phyloP scores from a whole-genome alignment of 805 yeast species.

The Starmerella sirachaensis region DNA sequence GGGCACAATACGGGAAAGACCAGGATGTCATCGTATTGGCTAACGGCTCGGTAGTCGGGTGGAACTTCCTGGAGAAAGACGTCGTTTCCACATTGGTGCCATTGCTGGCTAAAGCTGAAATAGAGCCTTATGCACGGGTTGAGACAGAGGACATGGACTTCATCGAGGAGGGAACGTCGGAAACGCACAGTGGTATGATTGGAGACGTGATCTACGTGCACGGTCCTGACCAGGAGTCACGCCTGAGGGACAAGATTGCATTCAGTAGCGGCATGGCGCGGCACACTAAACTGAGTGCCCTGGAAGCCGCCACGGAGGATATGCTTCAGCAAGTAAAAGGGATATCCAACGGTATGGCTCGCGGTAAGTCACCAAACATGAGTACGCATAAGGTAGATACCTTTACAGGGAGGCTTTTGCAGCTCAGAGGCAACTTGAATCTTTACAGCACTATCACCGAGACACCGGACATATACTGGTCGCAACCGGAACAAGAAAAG shows the following conservation, averaged over 20 bases:
- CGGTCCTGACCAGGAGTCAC: slow-evolving; percentile 36
- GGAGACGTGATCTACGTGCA: slow-evolving; percentile 65
- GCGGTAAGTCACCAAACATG: slow-evolving; percentile 42
- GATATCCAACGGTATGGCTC: slow-evolving; percentile 54
- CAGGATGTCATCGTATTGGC: slow-evolving; percentile 50
- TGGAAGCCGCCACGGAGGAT: slow-evolving; percentile 61
- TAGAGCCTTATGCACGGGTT: slow-evolving; percentile 35
- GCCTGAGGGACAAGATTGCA: slow-evolving; percentile 67
- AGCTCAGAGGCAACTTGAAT: slow-evolving; percentile 71
- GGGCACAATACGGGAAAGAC: slow-evolving; percentile 45
- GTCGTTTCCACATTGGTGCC: slow-evolving; percentile 36
- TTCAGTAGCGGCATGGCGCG: slow-evolving; percentile 80
- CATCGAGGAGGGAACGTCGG: slow-evolving; percentile 34
- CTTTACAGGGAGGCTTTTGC: slow-evolving; percentile 61
- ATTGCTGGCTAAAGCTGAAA: slow-evolving; percentile 38
- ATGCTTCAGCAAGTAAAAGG: slow-evolving; percentile 52
- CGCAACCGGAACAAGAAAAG: slow-evolving; percentile 72
- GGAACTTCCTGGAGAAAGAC: slow-evolving; percentile 60
- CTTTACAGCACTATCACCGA: slow-evolving; percentile 79
- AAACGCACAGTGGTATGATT: slow-evolving; percentile 37
- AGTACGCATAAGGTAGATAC: slow-evolving; percentile 43
- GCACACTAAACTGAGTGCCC: slow-evolving; percentile 70
- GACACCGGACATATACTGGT: slow-evolving; percentile 89
- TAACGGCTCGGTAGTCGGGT: slow-evolving; percentile 71
- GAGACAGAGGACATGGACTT: slow-evolving; percentile 87